Base-by-base conservation (phyloP, 2,329 filamentous ascomycete species). In the Sphaceloma murrayae region DNA sequence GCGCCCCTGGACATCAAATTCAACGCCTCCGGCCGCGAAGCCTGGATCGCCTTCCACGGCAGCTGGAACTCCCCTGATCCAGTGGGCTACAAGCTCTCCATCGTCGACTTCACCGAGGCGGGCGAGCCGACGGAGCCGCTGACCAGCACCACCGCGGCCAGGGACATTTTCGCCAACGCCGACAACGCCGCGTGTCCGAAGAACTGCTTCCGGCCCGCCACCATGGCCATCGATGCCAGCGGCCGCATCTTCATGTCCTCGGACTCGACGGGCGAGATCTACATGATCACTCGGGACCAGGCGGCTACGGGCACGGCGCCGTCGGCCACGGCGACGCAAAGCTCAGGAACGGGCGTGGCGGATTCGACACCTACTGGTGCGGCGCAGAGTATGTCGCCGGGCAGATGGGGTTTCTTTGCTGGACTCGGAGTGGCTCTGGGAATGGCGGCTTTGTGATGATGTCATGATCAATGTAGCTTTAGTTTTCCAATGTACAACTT, bases 1-100 rank as follows among this genome's bases (percentile, higher is more conserved):
- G 81, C 82, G 0, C 83, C 83, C 1, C 65, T 86, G 1, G 80
- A 85, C 51, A 74, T 86, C 55, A 75, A 77, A 49, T 87, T 87
- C 64, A 68, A 74, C 50, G 54, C 65, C 30, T 74, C 74, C 26
- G 72, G 69, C 9, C 70, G 67, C 1, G 63, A 65, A 2, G 80
- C 79, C 1, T 86, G 75, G 62, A 64, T 87, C 13, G 68, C 76
- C 0, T 84, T 86, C 61, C 82, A 85, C 58, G 82, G 82, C 10
- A 80, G 75, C 59, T 85, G 81, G 68, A 64, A 75, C 48, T 62
- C 69, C 10, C 58, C 64, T 21, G 52, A 59, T 0, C 70, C 70
- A 18, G 62, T 66, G 2, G 71, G 71, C 19, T 74, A 74, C 58
- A 71, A 72, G 49, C 54, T 75, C 45, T 66, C 62, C 17, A 57